phyloP scores from a whole-genome alignment of 768 basidiomycete genomes.

The Pisolithus albus region DNA sequence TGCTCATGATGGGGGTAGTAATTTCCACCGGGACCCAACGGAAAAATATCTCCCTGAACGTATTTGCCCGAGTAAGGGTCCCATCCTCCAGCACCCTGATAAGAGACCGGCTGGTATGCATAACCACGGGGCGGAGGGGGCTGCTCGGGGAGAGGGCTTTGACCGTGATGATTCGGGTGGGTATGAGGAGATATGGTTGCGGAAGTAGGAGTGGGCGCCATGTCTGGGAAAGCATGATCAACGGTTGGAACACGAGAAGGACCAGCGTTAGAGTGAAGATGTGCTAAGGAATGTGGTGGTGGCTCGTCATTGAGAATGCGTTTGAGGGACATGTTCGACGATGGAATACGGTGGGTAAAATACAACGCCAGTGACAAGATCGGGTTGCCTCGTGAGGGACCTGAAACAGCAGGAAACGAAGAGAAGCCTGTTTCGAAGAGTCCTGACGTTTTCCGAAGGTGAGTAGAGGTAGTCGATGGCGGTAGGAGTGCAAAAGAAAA shows the following conservation, averaged over 20 bases:
- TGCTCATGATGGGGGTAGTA: conserved; percentile 28
- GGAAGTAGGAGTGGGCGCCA: conserved; percentile 16
- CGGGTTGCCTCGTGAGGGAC: conserved; percentile 34
- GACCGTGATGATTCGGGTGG: conserved; percentile 22
- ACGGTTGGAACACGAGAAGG: conserved; percentile 14
- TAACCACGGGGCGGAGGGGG: conserved; percentile 29
- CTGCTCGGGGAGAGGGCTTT: conserved; percentile 23
- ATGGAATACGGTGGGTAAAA: conserved; percentile 9
- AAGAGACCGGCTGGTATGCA: conserved; percentile 32
- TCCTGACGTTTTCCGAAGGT: not conserved
- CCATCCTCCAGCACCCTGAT: conserved; percentile 36
- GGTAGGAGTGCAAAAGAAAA: not conserved
- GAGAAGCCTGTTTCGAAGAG: not conserved
- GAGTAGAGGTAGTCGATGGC: not conserved
- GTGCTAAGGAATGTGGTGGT: conserved; percentile 25
- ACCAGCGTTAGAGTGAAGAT: conserved; percentile 23
- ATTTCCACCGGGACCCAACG: conserved; percentile 31
- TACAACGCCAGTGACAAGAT: conserved; percentile 2
- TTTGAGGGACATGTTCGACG: conserved; percentile 60
- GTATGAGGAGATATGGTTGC: conserved; percentile 16
- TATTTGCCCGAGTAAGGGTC: conserved; percentile 32
- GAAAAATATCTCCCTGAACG: conserved; percentile 32
- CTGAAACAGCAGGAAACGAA: conserved; percentile 4
- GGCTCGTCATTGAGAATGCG: conserved; percentile 77
- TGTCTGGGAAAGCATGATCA: conserved; percentile 18